Evolutionary conservation across 1,284 basidiomycete species (phyloP).

Genomic region (Exsudoporus floridanus): DNA sequence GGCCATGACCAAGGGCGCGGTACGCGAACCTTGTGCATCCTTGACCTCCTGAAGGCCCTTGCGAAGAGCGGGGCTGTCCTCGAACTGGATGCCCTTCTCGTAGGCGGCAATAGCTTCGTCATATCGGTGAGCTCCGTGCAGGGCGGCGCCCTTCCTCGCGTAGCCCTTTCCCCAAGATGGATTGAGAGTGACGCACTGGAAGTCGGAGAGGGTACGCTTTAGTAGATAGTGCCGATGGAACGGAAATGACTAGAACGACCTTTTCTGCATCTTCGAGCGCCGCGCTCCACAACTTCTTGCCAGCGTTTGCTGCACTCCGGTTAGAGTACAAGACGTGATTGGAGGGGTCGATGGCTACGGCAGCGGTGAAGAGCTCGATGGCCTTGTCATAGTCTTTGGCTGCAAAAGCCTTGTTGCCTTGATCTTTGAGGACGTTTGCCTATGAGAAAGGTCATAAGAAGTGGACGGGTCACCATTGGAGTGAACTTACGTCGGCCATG

Average conservation of each 20-base stretch:
- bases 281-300: conserved; percentile 74
- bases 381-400: conserved; percentile 92
- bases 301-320: conserved; percentile 85
- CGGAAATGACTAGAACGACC: conserved; percentile 47
- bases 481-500: conserved; percentile 34
- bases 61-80: conserved; percentile 77
- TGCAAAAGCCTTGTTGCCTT: conserved; percentile 94
- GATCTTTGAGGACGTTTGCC: conserved; percentile 78
- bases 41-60: conserved; percentile 88
- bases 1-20: not conserved
- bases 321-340: conserved; percentile 95
- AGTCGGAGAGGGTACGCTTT: conserved; percentile 2
- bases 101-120: conserved; percentile 84
- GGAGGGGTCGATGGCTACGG: conserved; percentile 78
- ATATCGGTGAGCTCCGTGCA: conserved; percentile 80
- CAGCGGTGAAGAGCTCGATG: conserved; percentile 84
- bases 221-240: conserved; percentile 6
- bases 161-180: conserved; percentile 90
- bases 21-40: conserved; percentile 65
- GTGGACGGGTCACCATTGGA: not conserved
- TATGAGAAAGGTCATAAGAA: conserved; percentile 19
- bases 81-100: conserved; percentile 77
- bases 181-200: conserved; percentile 74
- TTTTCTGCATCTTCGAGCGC: conserved; percentile 91
- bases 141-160: conserved; percentile 91